Base-by-base conservation (phyloP, 352 stramenopile species). In the Albugo candida region DNA sequence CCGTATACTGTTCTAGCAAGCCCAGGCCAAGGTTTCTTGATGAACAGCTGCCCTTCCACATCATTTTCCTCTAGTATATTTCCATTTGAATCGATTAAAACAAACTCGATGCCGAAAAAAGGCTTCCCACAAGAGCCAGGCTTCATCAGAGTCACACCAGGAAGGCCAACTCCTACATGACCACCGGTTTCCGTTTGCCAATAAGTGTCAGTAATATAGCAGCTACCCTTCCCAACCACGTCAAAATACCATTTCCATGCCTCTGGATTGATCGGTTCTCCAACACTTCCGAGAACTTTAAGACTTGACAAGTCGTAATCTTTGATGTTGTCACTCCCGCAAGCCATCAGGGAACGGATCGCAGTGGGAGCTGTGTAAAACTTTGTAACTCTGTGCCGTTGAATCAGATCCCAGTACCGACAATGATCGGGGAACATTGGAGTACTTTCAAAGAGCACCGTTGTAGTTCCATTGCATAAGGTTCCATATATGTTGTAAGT, bases 181-280 rank as follows among this genome's bases (percentile, higher is more conserved):
- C 82, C 89, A 41, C 79, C 89, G 13, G 87, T 97, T 67, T 98
- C 94, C 2, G 94, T 98, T 66, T 98, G 93, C 93, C 93, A 98
- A 64, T 96, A 98, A 34, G 93, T 98, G 61, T 97, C 91, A 13
- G 94, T 81, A 34, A 97, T 80, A 52, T 86, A 82, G 65, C 85
- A 96, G 51, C 81, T 69, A 56, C 65, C 63, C 50, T 83, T 61
- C 53, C 73, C 58, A 31, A 96, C 74, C 35, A 92, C 65, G 54
- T 95, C 71, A 54, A 94, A 96, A 61, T 98, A 98, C 94, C 93
- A 97, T 18, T 74, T 70, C 91, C 88, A 98, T 20, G 70, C 71
- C 61, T 97, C 94, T 0, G 94, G 94, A 65, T 99, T 99, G 65
- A 99, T 99, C 5, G 95, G 95, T 66, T 99, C 95, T 24, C 95